Percentiles rank a stretch among this genome's conserved stretches.
Evolutionary conservation across 257 asterid genomes (phyloP).

Genomic region (Solanum infundibuliforme): DNA sequence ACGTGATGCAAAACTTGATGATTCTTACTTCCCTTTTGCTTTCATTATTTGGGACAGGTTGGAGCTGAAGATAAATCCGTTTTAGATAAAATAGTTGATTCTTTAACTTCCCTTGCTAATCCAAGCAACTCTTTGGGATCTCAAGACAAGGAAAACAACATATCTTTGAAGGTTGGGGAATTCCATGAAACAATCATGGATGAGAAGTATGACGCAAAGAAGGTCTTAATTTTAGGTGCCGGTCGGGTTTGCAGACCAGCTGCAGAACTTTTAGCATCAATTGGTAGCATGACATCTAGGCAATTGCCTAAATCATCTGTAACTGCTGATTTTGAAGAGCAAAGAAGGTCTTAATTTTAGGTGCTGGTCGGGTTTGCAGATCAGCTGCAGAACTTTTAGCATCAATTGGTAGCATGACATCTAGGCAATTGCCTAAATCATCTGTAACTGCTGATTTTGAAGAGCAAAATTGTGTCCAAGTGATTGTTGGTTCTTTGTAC

Average conservation of each 20-base stretch:
- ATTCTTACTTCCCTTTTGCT: background rate
- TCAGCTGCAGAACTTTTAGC: constrained; percentile 88
- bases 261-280: constrained; percentile 66
- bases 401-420: constrained; percentile 40
- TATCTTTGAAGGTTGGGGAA: constrained; percentile 55
- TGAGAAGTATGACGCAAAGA: constrained; percentile 27
- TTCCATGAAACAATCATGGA: constrained; percentile 19
- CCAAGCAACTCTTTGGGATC: constrained; percentile 27
- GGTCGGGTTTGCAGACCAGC: constrained; percentile 98
- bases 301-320: constrained; percentile 34
- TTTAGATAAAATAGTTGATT: constrained; percentile 59
- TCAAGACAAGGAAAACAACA: constrained; percentile 17
- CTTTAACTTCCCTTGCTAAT: constrained; percentile 62
- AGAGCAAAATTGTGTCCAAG: constrained; percentile 43
- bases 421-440: constrained; percentile 36
- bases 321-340: constrained; percentile 17
- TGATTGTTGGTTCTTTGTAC: constrained; percentile 79
- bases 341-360: constrained; percentile 56
- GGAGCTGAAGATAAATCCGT: constrained; percentile 72
- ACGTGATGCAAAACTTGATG: background rate
- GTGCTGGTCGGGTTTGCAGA: constrained; percentile 96
- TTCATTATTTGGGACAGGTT: constrained; percentile 38
- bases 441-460: constrained; percentile 24
- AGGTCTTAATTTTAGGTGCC: constrained; percentile 82
- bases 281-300: constrained; percentile 36